Percentiles rank a stretch among this genome's conserved stretches.
Conservation (phyloP, 768 basidiomycete genomes). For the Chlorophyllum brunneum region DNA sequence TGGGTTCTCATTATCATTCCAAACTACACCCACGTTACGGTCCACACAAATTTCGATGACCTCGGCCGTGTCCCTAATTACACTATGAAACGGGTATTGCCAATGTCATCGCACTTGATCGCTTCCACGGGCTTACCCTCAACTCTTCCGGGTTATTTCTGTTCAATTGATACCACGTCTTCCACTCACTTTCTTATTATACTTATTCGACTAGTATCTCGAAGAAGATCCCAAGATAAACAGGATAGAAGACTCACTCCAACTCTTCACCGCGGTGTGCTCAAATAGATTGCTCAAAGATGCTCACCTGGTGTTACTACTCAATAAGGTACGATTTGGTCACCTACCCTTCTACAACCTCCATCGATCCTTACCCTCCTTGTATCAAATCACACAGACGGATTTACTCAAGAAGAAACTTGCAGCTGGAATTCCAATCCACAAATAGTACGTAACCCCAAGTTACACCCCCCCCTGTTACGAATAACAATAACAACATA, state of each 20-base stretch:
- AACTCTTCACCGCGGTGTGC: slow-evolving; percentile 73
- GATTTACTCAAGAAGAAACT: slow-evolving; percentile 75
- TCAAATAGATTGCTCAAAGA: slow-evolving; percentile 70
- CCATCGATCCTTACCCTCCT: neutral
- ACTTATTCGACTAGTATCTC: slow-evolving; percentile 49
- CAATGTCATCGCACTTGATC: no score
- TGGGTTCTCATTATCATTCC: neutral
- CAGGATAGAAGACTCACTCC: slow-evolving; percentile 77
- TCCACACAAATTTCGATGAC: no score
- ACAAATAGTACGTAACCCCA: slow-evolving; percentile 65
- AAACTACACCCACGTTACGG: no score
- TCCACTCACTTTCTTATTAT: no score
- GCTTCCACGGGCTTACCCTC: no score
- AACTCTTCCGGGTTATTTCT: no score
- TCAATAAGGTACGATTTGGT: slow-evolving; percentile 63
- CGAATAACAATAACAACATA: no score
- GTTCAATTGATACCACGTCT: neutral
- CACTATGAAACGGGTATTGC: no score
- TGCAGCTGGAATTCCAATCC: slow-evolving; percentile 60
- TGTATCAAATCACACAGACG: slow-evolving; percentile 34
- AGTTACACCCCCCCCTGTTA: neutral
- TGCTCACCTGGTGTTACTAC: slow-evolving; percentile 68
- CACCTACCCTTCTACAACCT: slow-evolving; percentile 7
- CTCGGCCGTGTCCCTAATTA: no score
- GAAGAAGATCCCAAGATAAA: slow-evolving; percentile 80